Evolutionary conservation across 1,139 yeast species (phyloP).

Genomic region (Hemisphaericaspora xylanilytica): DNA sequence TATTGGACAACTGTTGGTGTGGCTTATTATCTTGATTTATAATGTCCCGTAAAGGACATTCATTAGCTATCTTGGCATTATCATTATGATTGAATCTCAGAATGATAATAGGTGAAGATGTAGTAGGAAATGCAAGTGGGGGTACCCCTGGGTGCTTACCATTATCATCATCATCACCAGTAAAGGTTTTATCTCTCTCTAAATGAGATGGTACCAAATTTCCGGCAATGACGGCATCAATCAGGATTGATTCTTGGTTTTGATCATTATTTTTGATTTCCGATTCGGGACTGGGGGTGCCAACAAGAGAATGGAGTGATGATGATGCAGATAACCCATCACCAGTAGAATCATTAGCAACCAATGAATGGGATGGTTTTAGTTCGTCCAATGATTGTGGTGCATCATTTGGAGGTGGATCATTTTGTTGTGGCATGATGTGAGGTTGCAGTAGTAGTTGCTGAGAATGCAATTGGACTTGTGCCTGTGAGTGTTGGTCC

Average conservation of each 20-base stretch:
- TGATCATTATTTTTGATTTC: no score
- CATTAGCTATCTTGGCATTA: no score
- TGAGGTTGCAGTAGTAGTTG: slow-evolving; percentile 2
- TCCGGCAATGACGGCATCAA: neutral
- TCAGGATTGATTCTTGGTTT: neutral
- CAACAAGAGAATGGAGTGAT: no score
- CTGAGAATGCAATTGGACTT: neutral
- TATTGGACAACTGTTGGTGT: neutral
- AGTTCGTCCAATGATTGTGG: slow-evolving; percentile 1
- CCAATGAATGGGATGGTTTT: neutral
- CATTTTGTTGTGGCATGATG: neutral
- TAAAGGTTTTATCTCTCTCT: neutral
- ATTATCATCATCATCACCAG: neutral
- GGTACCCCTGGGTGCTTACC: neutral
- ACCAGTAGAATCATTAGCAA: neutral
- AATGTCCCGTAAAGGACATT: no score
- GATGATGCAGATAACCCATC: neutral
- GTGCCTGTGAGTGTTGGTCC: neutral
- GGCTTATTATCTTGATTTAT: no score
- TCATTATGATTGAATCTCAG: neutral
- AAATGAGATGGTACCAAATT: no score
- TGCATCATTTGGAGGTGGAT: slow-evolving; percentile 1
- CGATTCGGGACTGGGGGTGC: no score
- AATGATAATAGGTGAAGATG: neutral
- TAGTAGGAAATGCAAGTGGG: neutral